Base-by-base conservation (phyloP, 1,139 yeast genomes). In the Sugiyamaella japonica region DNA sequence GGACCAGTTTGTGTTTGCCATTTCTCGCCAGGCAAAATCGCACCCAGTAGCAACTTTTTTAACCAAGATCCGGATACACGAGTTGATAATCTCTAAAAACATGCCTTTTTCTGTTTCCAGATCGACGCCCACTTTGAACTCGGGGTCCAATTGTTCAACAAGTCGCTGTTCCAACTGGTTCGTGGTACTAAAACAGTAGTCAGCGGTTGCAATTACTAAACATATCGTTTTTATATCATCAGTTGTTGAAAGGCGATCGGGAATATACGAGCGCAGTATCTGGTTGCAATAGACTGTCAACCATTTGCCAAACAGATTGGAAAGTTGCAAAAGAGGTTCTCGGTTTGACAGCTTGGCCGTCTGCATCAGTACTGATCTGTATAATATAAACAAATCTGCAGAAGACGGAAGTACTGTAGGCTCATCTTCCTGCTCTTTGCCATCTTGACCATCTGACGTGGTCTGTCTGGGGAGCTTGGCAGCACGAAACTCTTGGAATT, bases 141-240 rank as follows among this genome's bases (percentile, higher is more conserved):
- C 65, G 23, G 71, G 70, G 45, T 78, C 75, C 37, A 84, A 75
- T 38, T 83, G 71, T 17, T 78, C 79, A 10, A 72, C 67, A 50
- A 93, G 72, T 61, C 81, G 83, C 41, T 85, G 87, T 63, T 83
- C 89, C 52, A 93, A 73, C 66, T 93, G 97, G 16, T 78, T 79
- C 2, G 86, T 82, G 6, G 97, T 93, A 15, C 82, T 78, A 29
- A 88, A 80, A 58, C 96, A 85, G 70, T 91, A 93, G 66, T 93
- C 97, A 1, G 96, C 90, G 0, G 99, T 93, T 63, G 90, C 89
- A 32, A 93, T 72, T 9, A 90, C 79, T 69, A 89, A 74, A 28
- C 95, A 85, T 1, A 88, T 77, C 55, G 86, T 81, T 52, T 79
- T 79, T 25, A 88, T 73, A 1, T 88, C 84, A 60, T 87, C 95